Percentiles rank a stretch among this genome's conserved stretches.
Conservation (phyloP, 495 filamentous ascomycete species). For the Aspergillus nidulans region DNA sequence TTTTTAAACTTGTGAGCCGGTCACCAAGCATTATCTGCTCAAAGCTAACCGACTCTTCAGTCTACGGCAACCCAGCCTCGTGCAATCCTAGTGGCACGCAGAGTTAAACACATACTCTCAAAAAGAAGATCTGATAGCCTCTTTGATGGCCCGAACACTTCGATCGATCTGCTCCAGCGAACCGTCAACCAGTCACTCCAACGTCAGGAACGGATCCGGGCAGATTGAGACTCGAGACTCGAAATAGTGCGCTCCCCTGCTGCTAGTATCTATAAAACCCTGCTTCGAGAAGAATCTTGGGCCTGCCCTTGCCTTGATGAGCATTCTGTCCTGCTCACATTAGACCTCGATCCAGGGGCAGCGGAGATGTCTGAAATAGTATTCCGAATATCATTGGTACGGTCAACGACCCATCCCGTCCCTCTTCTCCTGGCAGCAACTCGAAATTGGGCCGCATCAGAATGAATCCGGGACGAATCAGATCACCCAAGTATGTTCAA, state of each 20-base stretch:
- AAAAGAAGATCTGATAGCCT: background rate
- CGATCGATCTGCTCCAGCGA: background rate
- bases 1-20: background rate
- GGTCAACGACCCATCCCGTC: background rate
- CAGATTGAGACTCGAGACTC: background rate
- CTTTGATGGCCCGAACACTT: background rate
- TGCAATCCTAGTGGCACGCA: background rate
- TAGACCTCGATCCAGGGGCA: background rate
- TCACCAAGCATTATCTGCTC: background rate
- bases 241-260: background rate
- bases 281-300: background rate
- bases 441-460: background rate
- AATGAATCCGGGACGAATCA: background rate
- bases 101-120: background rate
- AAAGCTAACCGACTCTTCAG: background rate
- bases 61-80: background rate
- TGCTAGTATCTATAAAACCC: background rate
- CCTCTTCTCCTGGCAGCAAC: slow-evolving; percentile 1
- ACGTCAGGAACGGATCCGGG: background rate
- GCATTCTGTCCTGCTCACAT: background rate
- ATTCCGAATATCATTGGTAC: background rate
- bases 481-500: background rate
- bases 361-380: background rate
- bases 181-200: background rate
- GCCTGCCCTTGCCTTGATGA: background rate